Percentiles rank a stretch among this genome's conserved stretches.
These are phyloP conservation scores for Saccharomycopsis sp. DNA, from an alignment of 805 yeast genomes.

Conservation along the genomic window DNA sequence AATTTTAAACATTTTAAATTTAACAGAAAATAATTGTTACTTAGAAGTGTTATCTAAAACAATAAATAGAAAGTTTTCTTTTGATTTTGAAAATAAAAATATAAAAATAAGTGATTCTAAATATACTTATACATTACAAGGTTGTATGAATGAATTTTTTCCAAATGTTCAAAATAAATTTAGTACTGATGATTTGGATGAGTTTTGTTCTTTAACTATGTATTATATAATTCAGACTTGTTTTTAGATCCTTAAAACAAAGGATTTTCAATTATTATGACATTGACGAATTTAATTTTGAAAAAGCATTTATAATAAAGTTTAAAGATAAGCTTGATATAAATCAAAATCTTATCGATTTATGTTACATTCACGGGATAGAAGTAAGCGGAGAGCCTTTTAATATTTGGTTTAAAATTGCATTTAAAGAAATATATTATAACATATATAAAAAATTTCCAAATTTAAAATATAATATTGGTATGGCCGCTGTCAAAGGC, in stretches of 20 bases:
- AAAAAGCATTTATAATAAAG: background rate
- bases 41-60: background rate
- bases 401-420: background rate
- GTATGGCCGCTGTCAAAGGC: background rate
- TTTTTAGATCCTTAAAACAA: no score
- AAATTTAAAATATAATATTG: conserved; percentile 1
- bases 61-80: no score
- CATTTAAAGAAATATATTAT: background rate
- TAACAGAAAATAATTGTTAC: background rate
- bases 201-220: no score
- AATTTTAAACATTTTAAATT: background rate
- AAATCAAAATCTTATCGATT: background rate
- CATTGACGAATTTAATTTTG: background rate
- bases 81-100: no score
- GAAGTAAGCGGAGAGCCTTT: background rate
- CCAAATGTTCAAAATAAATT: no score
- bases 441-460: background rate
- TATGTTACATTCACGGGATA: background rate
- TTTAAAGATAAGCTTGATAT: background rate
- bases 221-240: no score
- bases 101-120: no score
- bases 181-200: no score
- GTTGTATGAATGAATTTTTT: no score
- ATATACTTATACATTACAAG: no score
- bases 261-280: background rate